Evolutionary conservation across 129 eudicot species (phyloP).

Genomic region (Tagetes patula): DNA sequence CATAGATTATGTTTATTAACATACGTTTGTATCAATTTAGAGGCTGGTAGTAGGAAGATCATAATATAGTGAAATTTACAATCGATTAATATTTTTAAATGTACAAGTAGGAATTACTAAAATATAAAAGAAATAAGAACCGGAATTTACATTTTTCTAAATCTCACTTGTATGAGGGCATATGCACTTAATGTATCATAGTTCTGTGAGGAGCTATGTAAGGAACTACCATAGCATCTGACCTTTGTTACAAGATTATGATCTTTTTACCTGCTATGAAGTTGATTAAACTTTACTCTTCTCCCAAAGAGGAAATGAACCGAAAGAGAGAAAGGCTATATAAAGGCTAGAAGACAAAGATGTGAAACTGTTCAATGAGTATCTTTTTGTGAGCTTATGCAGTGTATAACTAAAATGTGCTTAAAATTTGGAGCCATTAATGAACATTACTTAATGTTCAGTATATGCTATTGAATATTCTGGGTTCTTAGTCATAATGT

Average conservation of each 20-base stretch:
- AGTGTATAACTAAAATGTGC: background rate
- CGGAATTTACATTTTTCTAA: background rate
- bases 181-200: background rate
- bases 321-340: conserved; percentile 10
- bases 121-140: background rate
- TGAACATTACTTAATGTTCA: background rate
- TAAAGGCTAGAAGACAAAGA: conserved; percentile 9
- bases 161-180: background rate
- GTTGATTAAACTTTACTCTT: background rate
- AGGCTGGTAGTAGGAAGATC: background rate
- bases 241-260: background rate
- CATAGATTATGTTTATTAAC: background rate
- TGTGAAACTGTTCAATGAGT: background rate
- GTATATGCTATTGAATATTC: background rate
- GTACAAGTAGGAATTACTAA: background rate
- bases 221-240: background rate
- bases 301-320: background rate
- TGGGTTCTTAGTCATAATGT: conserved; percentile 4
- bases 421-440: background rate
- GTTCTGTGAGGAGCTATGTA: background rate
- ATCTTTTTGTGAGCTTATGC: conserved; percentile 8
- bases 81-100: background rate
- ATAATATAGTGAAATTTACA: background rate
- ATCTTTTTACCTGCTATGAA: background rate
- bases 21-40: background rate